phyloP scores from a whole-genome alignment of 768 basidiomycete genomes.

The Macrolepiota fuliginosa region DNA sequence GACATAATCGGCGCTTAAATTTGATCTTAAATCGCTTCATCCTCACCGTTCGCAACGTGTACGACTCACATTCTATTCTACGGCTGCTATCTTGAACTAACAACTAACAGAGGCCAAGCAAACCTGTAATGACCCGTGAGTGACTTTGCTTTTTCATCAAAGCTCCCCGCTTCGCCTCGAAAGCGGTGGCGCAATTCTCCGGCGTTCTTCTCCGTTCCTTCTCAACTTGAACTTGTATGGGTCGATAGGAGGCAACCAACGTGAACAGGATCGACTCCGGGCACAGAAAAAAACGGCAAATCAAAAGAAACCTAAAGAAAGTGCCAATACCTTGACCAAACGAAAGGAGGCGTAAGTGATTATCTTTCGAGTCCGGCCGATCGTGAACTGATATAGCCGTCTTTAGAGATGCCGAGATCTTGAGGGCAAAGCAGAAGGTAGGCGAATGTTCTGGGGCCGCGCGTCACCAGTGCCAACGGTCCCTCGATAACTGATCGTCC shows the following conservation, averaged over 20 bases:
- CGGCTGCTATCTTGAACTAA: background rate
- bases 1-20: slow-evolving; percentile 22
- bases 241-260: slow-evolving; percentile 73
- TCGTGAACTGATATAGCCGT: slow-evolving; percentile 18
- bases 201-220: slow-evolving; percentile 12
- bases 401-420: slow-evolving; percentile 68
- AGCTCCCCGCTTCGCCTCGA: slow-evolving; percentile 12
- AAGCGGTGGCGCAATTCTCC: slow-evolving; percentile 20
- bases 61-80: slow-evolving; percentile 11
- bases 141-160: slow-evolving; percentile 18
- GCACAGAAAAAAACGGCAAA: slow-evolving; percentile 66
- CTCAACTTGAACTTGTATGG: background rate
- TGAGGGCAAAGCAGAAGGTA: slow-evolving; percentile 82
- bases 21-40: slow-evolving; percentile 8
- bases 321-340: slow-evolving; percentile 56
- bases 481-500: slow-evolving; percentile 1
- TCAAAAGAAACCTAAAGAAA: slow-evolving; percentile 72
- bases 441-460: slow-evolving; percentile 13
- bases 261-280: slow-evolving; percentile 70
- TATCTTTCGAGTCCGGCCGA: slow-evolving; percentile 14
- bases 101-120: background rate
- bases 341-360: slow-evolving; percentile 72
- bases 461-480: background rate
- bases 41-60: slow-evolving; percentile 11
- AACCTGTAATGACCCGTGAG: slow-evolving; percentile 53